These are phyloP conservation scores for Erythrobasidium hasegawianum DNA, from an alignment of 1,284 basidiomycete genomes.

Conservation along the genomic window DNA sequence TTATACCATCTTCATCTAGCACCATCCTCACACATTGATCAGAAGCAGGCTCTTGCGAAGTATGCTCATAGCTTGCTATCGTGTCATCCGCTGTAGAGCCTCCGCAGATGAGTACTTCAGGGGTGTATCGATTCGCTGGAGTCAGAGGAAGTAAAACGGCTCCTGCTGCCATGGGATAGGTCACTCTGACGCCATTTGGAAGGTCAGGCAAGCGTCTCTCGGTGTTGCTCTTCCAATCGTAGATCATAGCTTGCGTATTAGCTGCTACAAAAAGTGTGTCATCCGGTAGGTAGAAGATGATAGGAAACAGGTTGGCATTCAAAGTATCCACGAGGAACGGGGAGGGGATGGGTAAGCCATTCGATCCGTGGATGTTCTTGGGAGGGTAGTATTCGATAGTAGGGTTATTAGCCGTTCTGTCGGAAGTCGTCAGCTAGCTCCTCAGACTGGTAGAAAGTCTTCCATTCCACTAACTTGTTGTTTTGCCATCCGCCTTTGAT, in stretches of 20 bases:
- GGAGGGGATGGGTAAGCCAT: slow-evolving; percentile 61
- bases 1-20: slow-evolving; percentile 63
- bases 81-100: slow-evolving; percentile 67
- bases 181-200: slow-evolving; percentile 73
- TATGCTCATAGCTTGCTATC: slow-evolving; percentile 60
- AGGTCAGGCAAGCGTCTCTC: slow-evolving; percentile 64
- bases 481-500: slow-evolving; percentile 65
- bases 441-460: too few species aligned
- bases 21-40: slow-evolving; percentile 67
- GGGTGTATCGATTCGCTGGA: slow-evolving; percentile 60
- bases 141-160: slow-evolving; percentile 68
- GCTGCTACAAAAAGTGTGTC: slow-evolving; percentile 68
- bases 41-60: slow-evolving; percentile 66
- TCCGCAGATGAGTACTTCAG: slow-evolving; percentile 72
- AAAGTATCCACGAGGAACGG: slow-evolving; percentile 67
- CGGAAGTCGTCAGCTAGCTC: too few species aligned
- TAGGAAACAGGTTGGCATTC: slow-evolving; percentile 75
- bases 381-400: slow-evolving; percentile 75
- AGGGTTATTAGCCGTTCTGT: slow-evolving; percentile 66
- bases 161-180: slow-evolving; percentile 74
- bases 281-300: slow-evolving; percentile 67
- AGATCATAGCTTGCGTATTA: slow-evolving; percentile 70
- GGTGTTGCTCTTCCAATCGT: slow-evolving; percentile 64
- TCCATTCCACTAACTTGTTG: slow-evolving; percentile 35
- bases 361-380: slow-evolving; percentile 53